phyloP scores from a whole-genome alignment of 495 filamentous ascomycete species.

The Penicillium argentinense region DNA sequence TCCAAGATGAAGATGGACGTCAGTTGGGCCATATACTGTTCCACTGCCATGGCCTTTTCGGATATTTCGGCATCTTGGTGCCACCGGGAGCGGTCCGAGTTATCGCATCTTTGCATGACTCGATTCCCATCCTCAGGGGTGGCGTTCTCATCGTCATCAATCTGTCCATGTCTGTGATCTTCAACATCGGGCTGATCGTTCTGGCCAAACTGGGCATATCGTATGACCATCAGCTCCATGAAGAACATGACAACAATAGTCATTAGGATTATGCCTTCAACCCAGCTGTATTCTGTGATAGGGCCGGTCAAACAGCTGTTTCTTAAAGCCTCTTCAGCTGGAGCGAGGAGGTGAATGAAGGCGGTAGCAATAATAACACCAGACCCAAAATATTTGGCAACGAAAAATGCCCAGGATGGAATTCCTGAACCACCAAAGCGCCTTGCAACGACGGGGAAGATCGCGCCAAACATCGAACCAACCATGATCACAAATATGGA shows the following conservation, averaged over 20 bases:
- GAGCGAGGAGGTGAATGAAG: slow-evolving; percentile 84
- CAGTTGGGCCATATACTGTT: slow-evolving; percentile 50
- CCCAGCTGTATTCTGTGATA: slow-evolving; percentile 82
- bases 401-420: slow-evolving; percentile 70
- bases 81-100: slow-evolving; percentile 63
- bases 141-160: slow-evolving; percentile 34
- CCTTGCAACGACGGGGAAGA: slow-evolving; percentile 71
- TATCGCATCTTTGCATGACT: slow-evolving; percentile 56
- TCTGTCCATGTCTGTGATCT: slow-evolving; percentile 23
- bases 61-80: slow-evolving; percentile 52
- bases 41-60: slow-evolving; percentile 46
- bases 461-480: slow-evolving; percentile 65
- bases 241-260: slow-evolving; percentile 84
- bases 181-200: slow-evolving; percentile 46
- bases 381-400: slow-evolving; percentile 78
- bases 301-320: slow-evolving; percentile 73
- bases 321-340: slow-evolving; percentile 71
- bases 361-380: slow-evolving; percentile 81
- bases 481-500: slow-evolving; percentile 82
- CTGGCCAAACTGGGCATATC: slow-evolving; percentile 68
- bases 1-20: slow-evolving; percentile 63
- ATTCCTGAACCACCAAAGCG: slow-evolving; percentile 51
- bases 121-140: slow-evolving; percentile 29
- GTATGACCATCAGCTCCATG: slow-evolving; percentile 77
- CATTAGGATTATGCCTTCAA: slow-evolving; percentile 80